Evolutionary conservation across 306 rosid species (phyloP).

Genomic region (Sechiopsis laciniata): DNA sequence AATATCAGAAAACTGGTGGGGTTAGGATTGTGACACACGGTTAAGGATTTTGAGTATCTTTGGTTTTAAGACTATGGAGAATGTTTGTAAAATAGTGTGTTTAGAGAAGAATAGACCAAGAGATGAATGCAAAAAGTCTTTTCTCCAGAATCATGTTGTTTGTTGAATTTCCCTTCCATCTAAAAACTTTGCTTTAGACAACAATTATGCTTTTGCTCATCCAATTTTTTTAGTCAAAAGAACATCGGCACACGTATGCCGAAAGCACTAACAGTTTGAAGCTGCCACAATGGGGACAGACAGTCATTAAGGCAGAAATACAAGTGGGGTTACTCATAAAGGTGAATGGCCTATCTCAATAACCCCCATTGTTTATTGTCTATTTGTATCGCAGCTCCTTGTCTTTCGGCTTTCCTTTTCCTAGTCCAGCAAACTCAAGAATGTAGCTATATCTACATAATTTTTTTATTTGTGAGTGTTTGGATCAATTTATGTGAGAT

Average conservation of each 20-base stretch:
- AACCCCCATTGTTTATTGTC: constrained; percentile 7
- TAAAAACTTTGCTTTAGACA: background rate
- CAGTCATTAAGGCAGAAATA: background rate
- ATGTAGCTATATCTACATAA: too few species aligned
- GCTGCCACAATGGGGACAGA: constrained; percentile 7
- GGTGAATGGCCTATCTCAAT: background rate
- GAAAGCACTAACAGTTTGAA: constrained; percentile 8
- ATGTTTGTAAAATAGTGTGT: constrained; percentile 41
- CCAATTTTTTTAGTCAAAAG: constrained; percentile 13
- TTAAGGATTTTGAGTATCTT: constrained; percentile 19
- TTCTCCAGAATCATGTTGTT: constrained; percentile 17
- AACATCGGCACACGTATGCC: constrained; percentile 13
- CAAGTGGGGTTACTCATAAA: constrained; percentile 3
- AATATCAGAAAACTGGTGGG: constrained; percentile 45
- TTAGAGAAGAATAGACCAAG: constrained; percentile 30
- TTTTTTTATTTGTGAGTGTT: too few species aligned
- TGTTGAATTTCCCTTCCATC: background rate
- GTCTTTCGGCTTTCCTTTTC: constrained; percentile 1
- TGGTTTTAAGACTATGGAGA: constrained; percentile 37
- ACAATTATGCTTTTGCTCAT: background rate
- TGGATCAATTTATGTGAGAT: too few species aligned
- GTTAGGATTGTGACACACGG: constrained; percentile 34
- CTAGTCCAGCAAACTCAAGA: background rate
- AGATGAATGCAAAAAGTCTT: constrained; percentile 26
- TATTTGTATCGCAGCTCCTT: background rate